Conservation (phyloP, 2,329 filamentous ascomycete genomes). For the Ophiostoma australiae region DNA sequence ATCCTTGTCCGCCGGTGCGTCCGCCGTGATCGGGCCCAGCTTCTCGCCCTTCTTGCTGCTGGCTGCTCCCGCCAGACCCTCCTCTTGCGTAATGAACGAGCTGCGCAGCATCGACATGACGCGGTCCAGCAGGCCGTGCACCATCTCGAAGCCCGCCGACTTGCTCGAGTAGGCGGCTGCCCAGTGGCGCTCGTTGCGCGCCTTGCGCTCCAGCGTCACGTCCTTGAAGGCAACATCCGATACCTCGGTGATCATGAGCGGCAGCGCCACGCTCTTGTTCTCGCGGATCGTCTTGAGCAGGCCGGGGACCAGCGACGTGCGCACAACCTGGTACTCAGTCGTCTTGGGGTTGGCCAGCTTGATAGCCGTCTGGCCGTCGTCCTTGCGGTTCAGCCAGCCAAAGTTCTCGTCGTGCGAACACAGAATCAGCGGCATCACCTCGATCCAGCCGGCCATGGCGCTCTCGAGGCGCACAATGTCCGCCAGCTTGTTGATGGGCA, state of each 20-base stretch:
- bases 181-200: slow-evolving; percentile 89
- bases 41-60: slow-evolving; percentile 41
- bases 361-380: slow-evolving; percentile 78
- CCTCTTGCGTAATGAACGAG: slow-evolving; percentile 71
- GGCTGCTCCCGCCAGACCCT: slow-evolving; percentile 47
- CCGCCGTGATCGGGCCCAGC: slow-evolving; percentile 43
- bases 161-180: slow-evolving; percentile 95
- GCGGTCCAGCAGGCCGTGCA: slow-evolving; percentile 89
- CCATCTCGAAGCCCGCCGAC: slow-evolving; percentile 87
- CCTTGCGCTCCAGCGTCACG: slow-evolving; percentile 64
- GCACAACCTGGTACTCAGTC: slow-evolving; percentile 85
- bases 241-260: slow-evolving; percentile 89
- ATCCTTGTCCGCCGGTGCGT: slow-evolving; percentile 51
- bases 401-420: slow-evolving; percentile 99
- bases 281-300: slow-evolving; percentile 90
- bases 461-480: slow-evolving; percentile 87
- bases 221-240: slow-evolving; percentile 93
- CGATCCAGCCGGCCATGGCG: slow-evolving; percentile 91
- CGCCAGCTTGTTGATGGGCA: slow-evolving; percentile 87
- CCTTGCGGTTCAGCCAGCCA: slow-evolving; percentile 82
- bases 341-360: slow-evolving; percentile 90
- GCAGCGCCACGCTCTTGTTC: slow-evolving; percentile 82
- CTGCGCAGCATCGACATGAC: slow-evolving; percentile 87
- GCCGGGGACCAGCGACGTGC: slow-evolving; percentile 78
- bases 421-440: slow-evolving; percentile 92